These are phyloP conservation scores for Gypsophila paniculata DNA, from an alignment of 179 eudicot genomes.

Conservation along the genomic window DNA sequence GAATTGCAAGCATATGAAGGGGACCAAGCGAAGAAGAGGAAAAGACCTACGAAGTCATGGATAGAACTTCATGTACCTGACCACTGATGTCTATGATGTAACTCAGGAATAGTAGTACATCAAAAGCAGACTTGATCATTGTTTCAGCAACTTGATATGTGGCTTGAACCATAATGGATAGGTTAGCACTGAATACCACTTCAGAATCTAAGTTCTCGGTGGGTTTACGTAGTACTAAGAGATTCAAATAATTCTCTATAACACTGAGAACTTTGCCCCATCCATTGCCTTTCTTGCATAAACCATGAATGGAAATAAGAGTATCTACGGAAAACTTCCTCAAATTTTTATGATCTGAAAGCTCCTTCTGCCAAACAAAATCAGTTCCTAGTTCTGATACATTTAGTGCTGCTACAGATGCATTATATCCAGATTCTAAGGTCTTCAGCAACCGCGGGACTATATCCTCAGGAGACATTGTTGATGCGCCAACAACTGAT, in stretches of 20 bases:
- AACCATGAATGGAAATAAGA: conserved; percentile 57
- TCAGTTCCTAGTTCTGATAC: conserved; percentile 68
- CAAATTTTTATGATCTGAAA: conserved; percentile 60
- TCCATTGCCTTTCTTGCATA: conserved; percentile 52
- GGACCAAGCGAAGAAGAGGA: background rate
- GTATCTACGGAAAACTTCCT: conserved; percentile 76
- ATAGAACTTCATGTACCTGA: conserved; percentile 52
- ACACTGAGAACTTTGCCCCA: conserved; percentile 76
- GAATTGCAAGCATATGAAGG: conserved; percentile 1
- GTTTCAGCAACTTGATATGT: conserved; percentile 81
- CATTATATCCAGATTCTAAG: conserved; percentile 61
- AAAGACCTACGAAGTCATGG: background rate
- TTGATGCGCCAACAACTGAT: conserved; percentile 51
- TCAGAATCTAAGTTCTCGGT: conserved; percentile 44
- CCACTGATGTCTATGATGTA: conserved; percentile 76
- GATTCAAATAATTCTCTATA: conserved; percentile 62
- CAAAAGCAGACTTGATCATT: conserved; percentile 83
- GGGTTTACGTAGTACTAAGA: conserved; percentile 66
- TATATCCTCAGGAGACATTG: conserved; percentile 63
- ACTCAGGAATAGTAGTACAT: conserved; percentile 62
- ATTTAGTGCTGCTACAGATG: conserved; percentile 44
- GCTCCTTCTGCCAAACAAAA: conserved; percentile 64
- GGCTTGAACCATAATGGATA: conserved; percentile 59
- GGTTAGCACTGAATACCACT: conserved; percentile 40
- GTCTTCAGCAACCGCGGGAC: conserved; percentile 61